Evolutionary conservation across 768 basidiomycete species (phyloP), one percentile per base, ranked within the genome.

Genomic region (Pleurotus platypus): DNA sequence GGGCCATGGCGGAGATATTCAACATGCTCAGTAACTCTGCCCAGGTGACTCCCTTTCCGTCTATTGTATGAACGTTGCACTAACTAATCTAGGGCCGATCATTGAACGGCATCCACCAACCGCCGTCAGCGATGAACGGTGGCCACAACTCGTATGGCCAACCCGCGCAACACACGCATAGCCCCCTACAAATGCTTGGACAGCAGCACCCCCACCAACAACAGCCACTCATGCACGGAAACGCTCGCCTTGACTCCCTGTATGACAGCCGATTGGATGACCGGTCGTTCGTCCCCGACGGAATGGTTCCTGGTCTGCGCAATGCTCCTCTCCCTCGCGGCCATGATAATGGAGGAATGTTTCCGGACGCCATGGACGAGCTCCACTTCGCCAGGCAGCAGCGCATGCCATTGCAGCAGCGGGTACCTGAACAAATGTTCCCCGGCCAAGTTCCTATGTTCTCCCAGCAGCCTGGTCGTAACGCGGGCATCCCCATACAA

Each of bases 261-360:
- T 90, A 89, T 64, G 88, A 90, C 54, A 87, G 84, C 62, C 84
- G 85, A 22, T 67, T 84, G 40, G 88, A 92, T 53, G 89, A 90
- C 63, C 79, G 90, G 60, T 83, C 78, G 62, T 93, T 93, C 62
- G 81, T 90, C 22, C 89, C 91, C 8, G 89, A 93, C 70, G 89
- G 88, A 26, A 84, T 93, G 82, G 91, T 93, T 13, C 90, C 92
- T 22, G 92, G 90, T 7, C 78, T 93, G 30, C 85, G 91, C 39
- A 79, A 86, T 27, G 79, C 78, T 39, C 83, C 81, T 47, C 82
- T 84, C 43, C 79, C 84, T 56, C 80, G 88, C 59, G 78, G 72
- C 64, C 78, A 87, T 47, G 84, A 88, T 60, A 75, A 76, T 59
- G 72, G 72, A 35, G 70, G 75, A 3, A 71, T 83, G 56, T 85